Conservation (phyloP, 306 rosid species). For the Delonix regia region DNA sequence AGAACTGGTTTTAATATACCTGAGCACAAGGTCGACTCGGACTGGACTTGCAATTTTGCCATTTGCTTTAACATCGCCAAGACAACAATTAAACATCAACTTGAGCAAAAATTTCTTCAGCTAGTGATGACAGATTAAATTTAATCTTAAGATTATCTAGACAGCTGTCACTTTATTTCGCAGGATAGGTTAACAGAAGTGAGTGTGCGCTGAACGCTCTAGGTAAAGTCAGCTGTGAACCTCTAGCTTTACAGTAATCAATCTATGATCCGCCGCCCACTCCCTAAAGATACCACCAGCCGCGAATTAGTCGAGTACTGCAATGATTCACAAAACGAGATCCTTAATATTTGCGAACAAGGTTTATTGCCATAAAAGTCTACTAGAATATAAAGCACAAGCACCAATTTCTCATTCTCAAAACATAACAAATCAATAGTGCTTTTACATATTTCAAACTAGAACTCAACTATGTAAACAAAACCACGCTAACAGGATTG, state of each 20-base stretch:
- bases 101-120: too few species aligned
- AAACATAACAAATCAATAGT: slow-evolving; percentile 18
- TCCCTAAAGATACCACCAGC: background rate
- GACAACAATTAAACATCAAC: background rate
- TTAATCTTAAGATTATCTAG: too few species aligned
- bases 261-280: background rate
- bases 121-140: background rate
- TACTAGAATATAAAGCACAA: background rate
- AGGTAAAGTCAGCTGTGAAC: too few species aligned
- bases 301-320: background rate
- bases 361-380: slow-evolving; percentile 23
- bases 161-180: background rate
- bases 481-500: slow-evolving; percentile 26
- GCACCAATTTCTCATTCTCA: slow-evolving; percentile 37
- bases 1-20: background rate
- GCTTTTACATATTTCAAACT: slow-evolving; percentile 27
- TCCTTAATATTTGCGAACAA: background rate
- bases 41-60: background rate
- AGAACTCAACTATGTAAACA: slow-evolving; percentile 23
- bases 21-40: background rate
- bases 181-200: background rate
- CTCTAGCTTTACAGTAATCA: background rate
- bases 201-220: too few species aligned
- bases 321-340: background rate
- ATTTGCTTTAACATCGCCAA: background rate